These are phyloP conservation scores for Tothia fuscella DNA, from an alignment of 2,329 filamentous ascomycete genomes.

Conservation along the genomic window DNA sequence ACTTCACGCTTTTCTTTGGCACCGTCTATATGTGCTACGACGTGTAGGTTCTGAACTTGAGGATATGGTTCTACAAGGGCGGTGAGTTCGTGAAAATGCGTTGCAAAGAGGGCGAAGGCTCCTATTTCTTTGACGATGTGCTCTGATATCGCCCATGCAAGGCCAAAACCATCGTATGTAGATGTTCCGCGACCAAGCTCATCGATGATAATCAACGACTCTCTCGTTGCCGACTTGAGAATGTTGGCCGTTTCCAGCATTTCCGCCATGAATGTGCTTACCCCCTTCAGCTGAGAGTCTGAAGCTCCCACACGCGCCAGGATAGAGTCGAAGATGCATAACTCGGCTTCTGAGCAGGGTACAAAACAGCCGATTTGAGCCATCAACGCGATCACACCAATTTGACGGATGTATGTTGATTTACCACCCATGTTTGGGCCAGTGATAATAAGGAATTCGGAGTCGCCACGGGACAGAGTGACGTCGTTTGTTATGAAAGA, in stretches of 20 bases:
- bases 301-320: slow-evolving; percentile 90
- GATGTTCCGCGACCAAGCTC: slow-evolving; percentile 93
- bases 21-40: slow-evolving; percentile 78
- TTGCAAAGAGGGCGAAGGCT: slow-evolving; percentile 90
- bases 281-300: slow-evolving; percentile 93
- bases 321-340: slow-evolving; percentile 95
- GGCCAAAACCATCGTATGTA: slow-evolving; percentile 94
- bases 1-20: slow-evolving; percentile 51
- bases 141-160: slow-evolving; percentile 98
- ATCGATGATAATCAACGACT: slow-evolving; percentile 97
- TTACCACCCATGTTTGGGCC: slow-evolving; percentile 99
- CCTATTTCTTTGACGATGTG: slow-evolving; percentile 94
- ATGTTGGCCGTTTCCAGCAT: slow-evolving; percentile 99
- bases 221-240: slow-evolving; percentile 86
- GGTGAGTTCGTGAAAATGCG: slow-evolving; percentile 96
- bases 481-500: slow-evolving; percentile 99
- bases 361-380: slow-evolving; percentile 96
- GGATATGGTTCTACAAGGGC: slow-evolving; percentile 76
- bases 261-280: slow-evolving; percentile 98
- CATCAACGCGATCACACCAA: slow-evolving; percentile 93
- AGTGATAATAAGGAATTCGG: slow-evolving; percentile 91
- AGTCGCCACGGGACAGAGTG: slow-evolving; percentile 61
- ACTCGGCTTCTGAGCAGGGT: slow-evolving; percentile 75
- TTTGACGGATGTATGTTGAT: slow-evolving; percentile 95
- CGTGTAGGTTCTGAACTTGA: slow-evolving; percentile 85